These are phyloP conservation scores for Puccinia triticina DNA, from an alignment of 1,284 basidiomycete species.

Conservation along the genomic window DNA sequence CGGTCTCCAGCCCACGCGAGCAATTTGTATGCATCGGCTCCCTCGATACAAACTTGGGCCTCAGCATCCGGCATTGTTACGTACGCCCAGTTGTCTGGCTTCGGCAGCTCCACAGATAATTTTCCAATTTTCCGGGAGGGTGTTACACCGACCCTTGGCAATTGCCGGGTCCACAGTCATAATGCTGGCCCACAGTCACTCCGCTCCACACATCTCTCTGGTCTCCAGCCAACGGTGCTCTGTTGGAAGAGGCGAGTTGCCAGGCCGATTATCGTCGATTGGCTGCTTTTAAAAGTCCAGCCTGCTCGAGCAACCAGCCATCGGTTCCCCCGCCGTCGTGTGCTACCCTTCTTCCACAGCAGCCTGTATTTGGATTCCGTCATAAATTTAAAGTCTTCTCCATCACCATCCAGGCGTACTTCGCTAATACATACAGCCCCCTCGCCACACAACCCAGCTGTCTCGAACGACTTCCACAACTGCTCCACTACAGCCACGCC, in stretches of 20 bases:
- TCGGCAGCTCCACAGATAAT: background rate
- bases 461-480: too few relatives aligned
- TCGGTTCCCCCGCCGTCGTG: background rate
- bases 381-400: background rate
- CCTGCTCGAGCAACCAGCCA: background rate
- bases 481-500: background rate
- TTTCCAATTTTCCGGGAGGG: background rate
- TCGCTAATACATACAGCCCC: background rate
- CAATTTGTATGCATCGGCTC: background rate
- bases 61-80: background rate
- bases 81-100: background rate
- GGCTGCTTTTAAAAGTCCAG: background rate
- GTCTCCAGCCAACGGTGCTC: slow-evolving; percentile 9
- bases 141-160: background rate
- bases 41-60: background rate
- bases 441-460: background rate
- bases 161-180: background rate
- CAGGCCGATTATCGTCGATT: background rate
- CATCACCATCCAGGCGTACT: background rate
- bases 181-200: background rate
- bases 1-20: background rate
- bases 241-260: background rate
- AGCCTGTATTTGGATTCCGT: background rate
- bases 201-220: background rate
- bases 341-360: background rate